A percentile compares a stretch with the other conserved stretches of the same genome.
Evolutionary conservation across 129 eudicot genomes (phyloP).

Genomic region (Rutidosis leptorrhynchoides): DNA sequence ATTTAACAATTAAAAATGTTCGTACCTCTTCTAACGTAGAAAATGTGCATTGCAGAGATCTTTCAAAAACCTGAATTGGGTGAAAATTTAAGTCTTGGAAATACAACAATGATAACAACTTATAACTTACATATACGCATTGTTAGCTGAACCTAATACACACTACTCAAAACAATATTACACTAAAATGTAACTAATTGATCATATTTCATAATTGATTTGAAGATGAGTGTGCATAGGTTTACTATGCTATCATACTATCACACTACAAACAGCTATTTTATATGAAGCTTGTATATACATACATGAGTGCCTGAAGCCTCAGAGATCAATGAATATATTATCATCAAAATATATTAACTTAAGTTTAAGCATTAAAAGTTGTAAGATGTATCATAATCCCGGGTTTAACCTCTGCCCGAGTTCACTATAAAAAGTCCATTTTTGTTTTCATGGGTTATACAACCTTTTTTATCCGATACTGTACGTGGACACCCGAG

Average conservation of each 20-base stretch:
- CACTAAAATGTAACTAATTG: conserved; percentile 11
- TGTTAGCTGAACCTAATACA: background rate
- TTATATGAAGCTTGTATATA: background rate
- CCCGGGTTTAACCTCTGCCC: background rate
- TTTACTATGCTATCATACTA: background rate
- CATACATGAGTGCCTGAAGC: background rate
- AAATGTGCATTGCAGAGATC: conserved; percentile 71
- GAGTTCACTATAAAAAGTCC: background rate
- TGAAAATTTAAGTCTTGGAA: conserved; percentile 8
- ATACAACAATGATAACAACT: background rate
- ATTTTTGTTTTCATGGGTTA: background rate
- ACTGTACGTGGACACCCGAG: background rate
- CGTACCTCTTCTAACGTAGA: conserved; percentile 84
- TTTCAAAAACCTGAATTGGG: conserved; percentile 72
- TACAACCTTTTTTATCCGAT: background rate
- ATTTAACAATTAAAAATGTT: background rate
- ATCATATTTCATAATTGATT: conserved; percentile 3
- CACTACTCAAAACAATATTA: conserved; percentile 4
- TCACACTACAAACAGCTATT: background rate
- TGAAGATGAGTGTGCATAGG: background rate
- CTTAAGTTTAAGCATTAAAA: background rate
- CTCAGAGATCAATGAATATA: background rate
- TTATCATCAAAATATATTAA: background rate
- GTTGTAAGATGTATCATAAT: background rate
- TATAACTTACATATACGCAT: background rate